phyloP scores from a whole-genome alignment of 2,329 filamentous ascomycete genomes.

The Phyllosticta citriasiana region DNA sequence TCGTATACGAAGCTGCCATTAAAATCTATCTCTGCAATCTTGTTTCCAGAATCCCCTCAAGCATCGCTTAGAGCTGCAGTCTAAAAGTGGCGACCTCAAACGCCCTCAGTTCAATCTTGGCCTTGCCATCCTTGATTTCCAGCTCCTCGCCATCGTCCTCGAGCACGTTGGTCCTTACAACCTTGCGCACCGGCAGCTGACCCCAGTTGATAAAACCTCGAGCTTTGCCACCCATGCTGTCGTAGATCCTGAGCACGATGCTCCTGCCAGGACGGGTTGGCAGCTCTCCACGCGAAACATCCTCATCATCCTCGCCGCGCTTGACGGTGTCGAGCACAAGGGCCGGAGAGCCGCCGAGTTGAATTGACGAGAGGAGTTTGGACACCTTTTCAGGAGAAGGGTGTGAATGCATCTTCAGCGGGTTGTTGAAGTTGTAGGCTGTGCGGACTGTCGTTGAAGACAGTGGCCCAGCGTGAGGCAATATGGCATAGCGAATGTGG shows the following conservation, averaged over 20 bases:
- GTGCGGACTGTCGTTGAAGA: slow-evolving; percentile 66
- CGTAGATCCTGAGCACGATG: slow-evolving; percentile 77
- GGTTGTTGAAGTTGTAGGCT: slow-evolving; percentile 84
- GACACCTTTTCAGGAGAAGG: slow-evolving; percentile 18
- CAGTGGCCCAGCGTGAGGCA: slow-evolving; percentile 69
- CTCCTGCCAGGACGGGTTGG: slow-evolving; percentile 51
- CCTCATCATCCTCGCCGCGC: slow-evolving; percentile 55
- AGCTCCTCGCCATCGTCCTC: slow-evolving; percentile 71
- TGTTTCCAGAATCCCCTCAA: neutral
- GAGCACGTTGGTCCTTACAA: slow-evolving; percentile 74
- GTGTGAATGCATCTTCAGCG: slow-evolving; percentile 48
- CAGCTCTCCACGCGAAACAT: slow-evolving; percentile 45
- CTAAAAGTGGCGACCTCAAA: slow-evolving; percentile 82
- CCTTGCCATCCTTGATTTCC: slow-evolving; percentile 30
- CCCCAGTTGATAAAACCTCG: slow-evolving; percentile 59
- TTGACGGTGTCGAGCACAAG: slow-evolving; percentile 85
- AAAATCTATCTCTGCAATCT: neutral
- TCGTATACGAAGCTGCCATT: neutral
- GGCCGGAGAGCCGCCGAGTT: slow-evolving; percentile 52
- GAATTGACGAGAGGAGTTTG: slow-evolving; percentile 46
- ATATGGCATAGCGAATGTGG: slow-evolving; percentile 77
- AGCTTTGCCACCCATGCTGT: slow-evolving; percentile 73
- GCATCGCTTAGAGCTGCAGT: slow-evolving; percentile 6
- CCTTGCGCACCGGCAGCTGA: slow-evolving; percentile 60
- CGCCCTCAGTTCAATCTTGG: slow-evolving; percentile 48